Evolutionary conservation across 371 early-diverging fungal genomes (phyloP).

Genomic region (Rhizopus sp.): DNA sequence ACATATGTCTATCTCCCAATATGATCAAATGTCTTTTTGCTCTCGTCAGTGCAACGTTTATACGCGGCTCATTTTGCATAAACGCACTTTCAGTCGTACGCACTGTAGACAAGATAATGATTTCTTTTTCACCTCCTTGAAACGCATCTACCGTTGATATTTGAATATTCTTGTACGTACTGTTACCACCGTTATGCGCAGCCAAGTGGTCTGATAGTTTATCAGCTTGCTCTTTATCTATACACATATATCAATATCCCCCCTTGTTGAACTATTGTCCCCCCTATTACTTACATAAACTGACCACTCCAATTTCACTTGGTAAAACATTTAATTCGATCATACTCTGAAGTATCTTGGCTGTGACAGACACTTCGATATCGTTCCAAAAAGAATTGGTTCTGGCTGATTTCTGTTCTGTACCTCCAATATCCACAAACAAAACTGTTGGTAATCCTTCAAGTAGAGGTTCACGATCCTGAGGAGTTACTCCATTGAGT

Average conservation of each 20-base stretch:
- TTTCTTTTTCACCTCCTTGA: constrained; percentile 82
- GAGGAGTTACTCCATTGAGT: constrained; percentile 54
- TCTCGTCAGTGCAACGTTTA: constrained; percentile 66
- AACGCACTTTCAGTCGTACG: constrained; percentile 61
- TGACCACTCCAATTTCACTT: constrained; percentile 66
- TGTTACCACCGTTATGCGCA: constrained; percentile 10
- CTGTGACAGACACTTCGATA: constrained; percentile 53
- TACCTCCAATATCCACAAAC: constrained; percentile 68
- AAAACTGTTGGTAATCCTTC: constrained; percentile 63
- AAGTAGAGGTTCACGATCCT: constrained; percentile 58
- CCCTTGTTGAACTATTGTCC: neutral
- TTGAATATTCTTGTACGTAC: constrained; percentile 29
- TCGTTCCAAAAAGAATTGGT: constrained; percentile 58
- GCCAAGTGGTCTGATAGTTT: constrained; percentile 37
- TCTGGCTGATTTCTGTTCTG: constrained; percentile 43
- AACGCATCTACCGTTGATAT: constrained; percentile 87
- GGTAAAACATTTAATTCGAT: constrained; percentile 41
- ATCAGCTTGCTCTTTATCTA: constrained; percentile 75
- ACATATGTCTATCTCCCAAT: constrained; percentile 48
- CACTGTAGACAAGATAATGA: constrained; percentile 79
- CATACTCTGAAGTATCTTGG: constrained; percentile 43
- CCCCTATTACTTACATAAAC: constrained; percentile 57
- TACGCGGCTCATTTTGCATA: constrained; percentile 57
- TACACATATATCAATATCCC: neutral
- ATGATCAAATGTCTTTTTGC: constrained; percentile 68